These are phyloP conservation scores for Trichodelitschia bisporula DNA, from an alignment of 495 filamentous ascomycete genomes.

Conservation along the genomic window DNA sequence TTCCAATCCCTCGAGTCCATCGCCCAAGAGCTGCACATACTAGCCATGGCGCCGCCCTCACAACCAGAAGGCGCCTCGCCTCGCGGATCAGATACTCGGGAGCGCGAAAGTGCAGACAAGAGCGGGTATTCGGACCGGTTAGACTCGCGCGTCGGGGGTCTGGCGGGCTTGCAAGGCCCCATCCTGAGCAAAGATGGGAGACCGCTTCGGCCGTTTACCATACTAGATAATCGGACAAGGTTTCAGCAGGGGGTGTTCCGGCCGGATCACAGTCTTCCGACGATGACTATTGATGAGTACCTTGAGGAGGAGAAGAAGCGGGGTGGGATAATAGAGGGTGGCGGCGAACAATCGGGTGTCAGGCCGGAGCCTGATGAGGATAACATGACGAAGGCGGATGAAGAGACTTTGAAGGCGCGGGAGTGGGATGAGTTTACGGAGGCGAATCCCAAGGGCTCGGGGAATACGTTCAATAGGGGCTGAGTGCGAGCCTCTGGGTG, in stretches of 20 bases:
- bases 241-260: slow-evolving; percentile 68
- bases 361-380: slow-evolving; percentile 65
- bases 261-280: slow-evolving; percentile 77
- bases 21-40: slow-evolving; percentile 57
- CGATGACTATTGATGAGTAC: slow-evolving; percentile 96
- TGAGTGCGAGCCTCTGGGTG: no score
- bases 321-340: slow-evolving; percentile 82
- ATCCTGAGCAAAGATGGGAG: slow-evolving; percentile 62
- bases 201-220: slow-evolving; percentile 74
- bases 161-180: slow-evolving; percentile 34
- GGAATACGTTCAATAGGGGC: slow-evolving; percentile 20
- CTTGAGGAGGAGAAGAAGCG: slow-evolving; percentile 68
- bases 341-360: slow-evolving; percentile 52
- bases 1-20: slow-evolving; percentile 72
- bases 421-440: slow-evolving; percentile 92
- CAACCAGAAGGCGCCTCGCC: slow-evolving; percentile 2
- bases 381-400: slow-evolving; percentile 58
- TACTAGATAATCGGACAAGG: slow-evolving; percentile 53
- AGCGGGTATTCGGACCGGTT: slow-evolving; percentile 52
- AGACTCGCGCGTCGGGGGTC: slow-evolving; percentile 32
- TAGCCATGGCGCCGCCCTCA: slow-evolving; percentile 36
- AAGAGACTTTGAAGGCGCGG: slow-evolving; percentile 76
- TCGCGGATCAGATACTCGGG: slow-evolving; percentile 7
- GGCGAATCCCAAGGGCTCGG: slow-evolving; percentile 43
- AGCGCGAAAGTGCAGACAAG: slow-evolving; percentile 12